phyloP scores from a whole-genome alignment of 2,329 filamentous ascomycete genomes.

The Trichoderma atroviride region DNA sequence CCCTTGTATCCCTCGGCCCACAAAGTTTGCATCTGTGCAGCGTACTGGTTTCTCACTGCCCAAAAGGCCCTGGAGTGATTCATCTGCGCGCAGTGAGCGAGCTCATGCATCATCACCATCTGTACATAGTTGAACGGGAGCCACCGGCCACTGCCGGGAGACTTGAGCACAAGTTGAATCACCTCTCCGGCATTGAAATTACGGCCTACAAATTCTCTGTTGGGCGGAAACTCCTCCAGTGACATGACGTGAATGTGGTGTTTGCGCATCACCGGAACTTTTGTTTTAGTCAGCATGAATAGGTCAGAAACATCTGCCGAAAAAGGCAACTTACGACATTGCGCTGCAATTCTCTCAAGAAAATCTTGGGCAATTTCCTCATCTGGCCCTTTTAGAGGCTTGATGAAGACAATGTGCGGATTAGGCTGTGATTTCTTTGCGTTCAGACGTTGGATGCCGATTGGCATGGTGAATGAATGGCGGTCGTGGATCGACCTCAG shows the following conservation, averaged over 20 bases:
- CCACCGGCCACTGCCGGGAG: conserved; percentile 67
- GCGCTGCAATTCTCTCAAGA: conserved; percentile 75
- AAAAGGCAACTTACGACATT: conserved; percentile 61
- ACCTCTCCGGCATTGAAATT: conserved; percentile 92
- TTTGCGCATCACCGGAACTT: conserved; percentile 68
- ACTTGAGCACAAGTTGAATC: conserved; percentile 79
- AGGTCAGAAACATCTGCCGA: neutral
- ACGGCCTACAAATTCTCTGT: conserved; percentile 80
- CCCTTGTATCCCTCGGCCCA: conserved; percentile 74
- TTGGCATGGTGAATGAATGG: conserved; percentile 59
- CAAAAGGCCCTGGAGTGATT: conserved; percentile 84
- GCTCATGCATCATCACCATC: conserved; percentile 95
- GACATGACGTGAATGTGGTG: conserved; percentile 66
- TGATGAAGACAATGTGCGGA: conserved; percentile 80
- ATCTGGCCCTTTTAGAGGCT: conserved; percentile 68
- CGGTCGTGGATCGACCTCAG: neutral
- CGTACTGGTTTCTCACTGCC: conserved; percentile 74
- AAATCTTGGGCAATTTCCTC: conserved; percentile 68
- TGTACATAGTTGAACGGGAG: conserved; percentile 82
- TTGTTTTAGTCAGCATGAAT: conserved; percentile 33
- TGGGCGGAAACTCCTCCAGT: conserved; percentile 80
- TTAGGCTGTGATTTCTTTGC: conserved; percentile 75
- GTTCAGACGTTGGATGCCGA: conserved; percentile 79
- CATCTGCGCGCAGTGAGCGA: conserved; percentile 90
- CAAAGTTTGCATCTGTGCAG: conserved; percentile 68